Evolutionary conservation across 2,329 filamentous ascomycete species (phyloP).

Genomic region (Tolypocladium paradoxum): DNA sequence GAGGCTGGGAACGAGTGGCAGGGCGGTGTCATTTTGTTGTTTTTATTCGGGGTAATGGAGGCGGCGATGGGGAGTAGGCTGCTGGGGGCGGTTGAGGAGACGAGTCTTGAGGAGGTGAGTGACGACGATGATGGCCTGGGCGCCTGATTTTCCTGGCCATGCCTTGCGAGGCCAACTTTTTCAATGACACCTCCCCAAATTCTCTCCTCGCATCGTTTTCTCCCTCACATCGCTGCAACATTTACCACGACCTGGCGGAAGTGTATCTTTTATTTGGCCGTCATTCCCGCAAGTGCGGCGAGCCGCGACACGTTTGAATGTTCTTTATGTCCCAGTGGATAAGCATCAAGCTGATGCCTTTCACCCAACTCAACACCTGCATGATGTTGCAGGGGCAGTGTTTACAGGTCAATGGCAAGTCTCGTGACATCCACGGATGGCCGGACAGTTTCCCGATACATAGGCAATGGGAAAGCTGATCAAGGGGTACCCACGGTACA

Average conservation of each 20-base stretch:
- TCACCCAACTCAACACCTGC: background rate
- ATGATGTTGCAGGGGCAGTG: background rate
- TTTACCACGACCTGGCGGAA: too few species aligned
- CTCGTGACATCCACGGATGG: background rate
- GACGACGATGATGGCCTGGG: background rate
- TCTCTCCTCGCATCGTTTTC: background rate
- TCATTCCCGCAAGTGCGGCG: background rate
- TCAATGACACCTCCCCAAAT: background rate
- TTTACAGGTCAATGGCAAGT: background rate
- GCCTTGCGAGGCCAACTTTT: background rate
- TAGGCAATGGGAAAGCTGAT: background rate
- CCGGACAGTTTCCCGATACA: background rate
- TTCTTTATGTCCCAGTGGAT: background rate
- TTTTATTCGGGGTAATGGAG: constrained; percentile 17
- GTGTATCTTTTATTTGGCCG: too few species aligned
- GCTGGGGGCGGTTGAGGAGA: constrained; percentile 44
- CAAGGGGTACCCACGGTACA: background rate
- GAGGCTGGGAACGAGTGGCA: constrained; percentile 42
- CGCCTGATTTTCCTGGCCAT: constrained; percentile 1
- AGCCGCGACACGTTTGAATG: background rate
- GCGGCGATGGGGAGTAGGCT: constrained; percentile 35
- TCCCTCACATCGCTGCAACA: background rate
- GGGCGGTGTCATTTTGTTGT: constrained; percentile 43
- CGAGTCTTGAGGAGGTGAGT: constrained; percentile 48
- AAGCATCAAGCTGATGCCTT: background rate